Conservation (phyloP, 176 grass and related monocot genomes). For the Tuctoria greenei region DNA sequence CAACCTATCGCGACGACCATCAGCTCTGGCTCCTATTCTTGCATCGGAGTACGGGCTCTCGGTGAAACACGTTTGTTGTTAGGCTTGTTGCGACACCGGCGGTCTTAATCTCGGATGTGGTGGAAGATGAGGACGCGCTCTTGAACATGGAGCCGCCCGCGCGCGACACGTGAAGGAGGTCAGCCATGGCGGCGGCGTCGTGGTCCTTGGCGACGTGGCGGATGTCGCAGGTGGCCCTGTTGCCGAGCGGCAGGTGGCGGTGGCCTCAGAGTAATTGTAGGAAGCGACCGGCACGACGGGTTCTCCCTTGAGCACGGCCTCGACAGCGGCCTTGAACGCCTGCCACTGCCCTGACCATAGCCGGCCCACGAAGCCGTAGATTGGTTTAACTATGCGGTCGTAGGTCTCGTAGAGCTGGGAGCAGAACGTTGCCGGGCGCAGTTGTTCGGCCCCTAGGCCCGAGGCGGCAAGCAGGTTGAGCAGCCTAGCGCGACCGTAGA, state of each 20-base stretch:
- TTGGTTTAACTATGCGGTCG: constrained; percentile 62
- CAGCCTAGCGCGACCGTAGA: constrained; percentile 72
- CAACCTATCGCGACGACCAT: not conserved
- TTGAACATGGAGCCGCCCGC: constrained; percentile 50
- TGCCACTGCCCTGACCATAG: constrained; percentile 61
- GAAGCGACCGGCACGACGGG: constrained; percentile 47
- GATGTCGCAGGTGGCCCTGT: constrained; percentile 39
- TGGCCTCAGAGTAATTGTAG: constrained; percentile 20
- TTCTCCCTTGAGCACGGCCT: constrained; percentile 62
- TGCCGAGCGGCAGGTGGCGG: constrained; percentile 22
- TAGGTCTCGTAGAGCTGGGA: constrained; percentile 55
- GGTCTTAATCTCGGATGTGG: too few species aligned
- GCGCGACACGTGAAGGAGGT: too few species aligned
- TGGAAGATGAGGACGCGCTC: constrained; percentile 29
- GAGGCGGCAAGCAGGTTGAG: constrained; percentile 61
- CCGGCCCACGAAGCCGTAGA: constrained; percentile 60
- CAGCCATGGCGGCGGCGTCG: too few species aligned
- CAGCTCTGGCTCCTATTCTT: not conserved
- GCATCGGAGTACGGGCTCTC: not conserved
- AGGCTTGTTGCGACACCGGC: too few species aligned
- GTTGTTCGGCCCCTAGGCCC: constrained; percentile 22
- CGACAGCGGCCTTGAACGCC: constrained; percentile 57
- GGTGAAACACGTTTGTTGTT: not conserved
- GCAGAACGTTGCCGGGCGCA: constrained; percentile 50
- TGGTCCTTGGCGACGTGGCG: constrained; percentile 57